Evolutionary conservation across 2,329 filamentous ascomycete genomes (phyloP), one percentile per base, ranked within the genome.

Genomic region (Chrysoporthe austroafricana): DNA sequence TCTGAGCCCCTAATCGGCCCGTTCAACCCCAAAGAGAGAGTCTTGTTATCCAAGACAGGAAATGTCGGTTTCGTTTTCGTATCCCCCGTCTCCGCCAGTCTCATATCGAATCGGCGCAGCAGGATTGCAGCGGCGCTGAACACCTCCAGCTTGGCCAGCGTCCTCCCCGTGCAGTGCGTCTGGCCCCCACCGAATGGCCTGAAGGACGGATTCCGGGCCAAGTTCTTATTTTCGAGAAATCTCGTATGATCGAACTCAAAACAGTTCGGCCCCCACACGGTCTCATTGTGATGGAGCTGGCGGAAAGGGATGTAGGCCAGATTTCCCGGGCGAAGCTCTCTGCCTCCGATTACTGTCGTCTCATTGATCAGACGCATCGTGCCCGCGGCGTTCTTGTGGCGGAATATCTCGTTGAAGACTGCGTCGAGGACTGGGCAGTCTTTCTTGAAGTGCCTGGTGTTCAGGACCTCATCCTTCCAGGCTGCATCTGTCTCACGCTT

Each of bases 371-470:
- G n/a, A 5, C 62, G 62, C 48, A 63, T 63, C 4, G 62, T 32
- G 46, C 48, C 62, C 1, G 62, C 62, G 13, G 48, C 62, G 11
- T 63, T 63, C 62, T 63, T 63, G 46, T 54, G 48, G 39, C 62
- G 62, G 21, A 63, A 48, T 4, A 56, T 42, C 21, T 63, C 62
- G 36, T 63, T 9, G 13, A 63, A 63, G 9, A 54, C 6, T 8
- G 62, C 62, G 13, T 63, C 48, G 3, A 63, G 50, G n/a, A 26
- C 34, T 9, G 48, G 62, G 18, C 62, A 63, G 34, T 39, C 43
- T 39, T 32, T 32, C 4, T 32, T 42, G 48, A 63, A 48, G 34
- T 56, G 48, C 48, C 14, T 56, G 48, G 43, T 43, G 42, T 63
- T 34, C 16, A 63, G 48, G 7, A 32, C 1, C 2, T 48, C 50